Conservation (phyloP, 176 grass and related monocot species). For the Eleusine coracana region DNA sequence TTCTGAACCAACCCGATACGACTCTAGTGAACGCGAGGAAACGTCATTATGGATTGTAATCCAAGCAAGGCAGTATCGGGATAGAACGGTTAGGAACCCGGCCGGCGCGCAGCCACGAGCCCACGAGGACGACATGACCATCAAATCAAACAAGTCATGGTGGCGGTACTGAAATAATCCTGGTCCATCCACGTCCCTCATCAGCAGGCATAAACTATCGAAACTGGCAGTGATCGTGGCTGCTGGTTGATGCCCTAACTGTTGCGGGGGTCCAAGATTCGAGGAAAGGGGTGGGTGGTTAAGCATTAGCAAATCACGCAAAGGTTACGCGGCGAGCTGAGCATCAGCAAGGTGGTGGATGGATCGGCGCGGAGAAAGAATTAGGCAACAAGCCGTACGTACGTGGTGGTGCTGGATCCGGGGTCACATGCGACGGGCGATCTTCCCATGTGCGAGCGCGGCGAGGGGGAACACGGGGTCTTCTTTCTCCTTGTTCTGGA, state of each 20-base stretch:
- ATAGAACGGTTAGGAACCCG: neutral
- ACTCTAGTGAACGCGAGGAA: conserved; percentile 2
- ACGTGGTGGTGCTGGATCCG: neutral
- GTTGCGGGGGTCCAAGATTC: conserved; percentile 29
- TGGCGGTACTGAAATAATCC: neutral
- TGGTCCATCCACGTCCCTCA: neutral
- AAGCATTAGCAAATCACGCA: neutral
- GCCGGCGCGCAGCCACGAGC: too few relatives aligned
- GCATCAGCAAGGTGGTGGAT: neutral
- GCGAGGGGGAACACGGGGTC: neutral
- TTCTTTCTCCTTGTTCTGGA: neutral
- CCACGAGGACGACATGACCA: too few relatives aligned
- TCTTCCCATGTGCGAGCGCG: conserved; percentile 32
- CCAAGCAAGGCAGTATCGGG: conserved; percentile 32
- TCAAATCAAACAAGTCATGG: neutral
- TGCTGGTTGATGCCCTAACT: neutral
- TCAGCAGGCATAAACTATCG: neutral
- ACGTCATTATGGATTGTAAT: conserved; percentile 47
- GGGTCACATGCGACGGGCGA: conserved; percentile 29
- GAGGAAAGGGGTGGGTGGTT: neutral
- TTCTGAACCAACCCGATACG: neutral
- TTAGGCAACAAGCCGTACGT: neutral
- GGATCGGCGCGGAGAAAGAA: neutral
- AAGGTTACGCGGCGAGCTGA: conserved; percentile 5
- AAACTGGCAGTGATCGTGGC: neutral